Conservation (phyloP, 176 grass and related monocot species). For the Hordeum marinum region DNA sequence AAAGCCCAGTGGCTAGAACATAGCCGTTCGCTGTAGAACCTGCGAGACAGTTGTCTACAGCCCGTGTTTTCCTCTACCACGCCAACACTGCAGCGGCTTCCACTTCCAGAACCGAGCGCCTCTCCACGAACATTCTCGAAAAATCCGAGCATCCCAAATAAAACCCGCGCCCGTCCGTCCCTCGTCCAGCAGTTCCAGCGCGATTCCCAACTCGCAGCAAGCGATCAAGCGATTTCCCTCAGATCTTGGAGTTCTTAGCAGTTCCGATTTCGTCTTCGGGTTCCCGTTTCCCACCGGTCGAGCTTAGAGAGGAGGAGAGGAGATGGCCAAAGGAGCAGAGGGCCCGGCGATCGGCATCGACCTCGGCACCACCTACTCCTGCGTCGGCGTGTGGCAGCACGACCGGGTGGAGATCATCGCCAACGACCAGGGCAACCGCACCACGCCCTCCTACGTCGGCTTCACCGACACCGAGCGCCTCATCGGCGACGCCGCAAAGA, state of each 20-base stretch:
- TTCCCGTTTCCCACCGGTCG: not conserved
- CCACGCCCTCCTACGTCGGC: slow-evolving; percentile 82
- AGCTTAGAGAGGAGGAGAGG: slow-evolving; percentile 37
- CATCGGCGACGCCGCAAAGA: slow-evolving; percentile 62
- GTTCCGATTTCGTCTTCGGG: not conserved
- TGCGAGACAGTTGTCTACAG: no score
- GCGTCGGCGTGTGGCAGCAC: slow-evolving; percentile 96
- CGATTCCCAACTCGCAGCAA: not conserved
- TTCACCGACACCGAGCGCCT: slow-evolving; percentile 84
- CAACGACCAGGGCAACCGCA: slow-evolving; percentile 93
- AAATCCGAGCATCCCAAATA: not conserved
- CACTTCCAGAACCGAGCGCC: slow-evolving; percentile 42
- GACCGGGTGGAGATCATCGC: slow-evolving; percentile 96
- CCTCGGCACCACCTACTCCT: slow-evolving; percentile 92
- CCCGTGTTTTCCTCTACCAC: not conserved
- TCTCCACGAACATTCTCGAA: slow-evolving; percentile 55
- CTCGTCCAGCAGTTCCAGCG: not conserved
- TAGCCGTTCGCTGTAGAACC: not conserved
- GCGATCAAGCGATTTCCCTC: not conserved
- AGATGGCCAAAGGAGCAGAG: no score
- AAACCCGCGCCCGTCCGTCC: not conserved
- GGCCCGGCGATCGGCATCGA: slow-evolving; percentile 88
- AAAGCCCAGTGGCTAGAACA: not conserved
- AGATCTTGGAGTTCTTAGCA: not conserved
- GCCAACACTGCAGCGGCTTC: slow-evolving; percentile 31